phyloP scores from a whole-genome alignment of 306 rosid genomes.

The Acacia melanoxylon region DNA sequence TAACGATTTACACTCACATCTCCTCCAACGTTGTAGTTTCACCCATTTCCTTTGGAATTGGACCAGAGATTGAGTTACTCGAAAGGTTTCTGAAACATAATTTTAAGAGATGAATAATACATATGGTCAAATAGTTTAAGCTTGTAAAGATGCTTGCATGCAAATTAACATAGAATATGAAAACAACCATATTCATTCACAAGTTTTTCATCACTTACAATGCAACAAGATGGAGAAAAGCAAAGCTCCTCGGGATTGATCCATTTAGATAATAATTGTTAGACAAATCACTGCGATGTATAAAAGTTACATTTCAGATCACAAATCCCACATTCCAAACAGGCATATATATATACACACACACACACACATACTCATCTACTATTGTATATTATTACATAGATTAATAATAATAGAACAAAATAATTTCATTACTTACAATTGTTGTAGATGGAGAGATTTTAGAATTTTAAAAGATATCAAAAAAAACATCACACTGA shows the following conservation, averaged over 20 bases:
- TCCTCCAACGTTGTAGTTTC: slow-evolving; percentile 36
- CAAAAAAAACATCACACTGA: no score
- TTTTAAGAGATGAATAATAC: neutral
- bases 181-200: neutral
- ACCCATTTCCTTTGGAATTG: slow-evolving; percentile 51
- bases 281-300: neutral
- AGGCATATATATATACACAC: no score
- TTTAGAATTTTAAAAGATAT: no score
- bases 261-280: neutral
- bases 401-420: no score
- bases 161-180: no score
- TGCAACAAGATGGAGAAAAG: neutral
- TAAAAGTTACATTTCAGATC: no score
- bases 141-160: no score
- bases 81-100: slow-evolving; percentile 34
- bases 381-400: no score
- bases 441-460: rapidly evolving
- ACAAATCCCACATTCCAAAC: neutral
- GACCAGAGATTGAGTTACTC: slow-evolving; percentile 46
- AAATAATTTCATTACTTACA: no score
- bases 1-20: slow-evolving; percentile 40
- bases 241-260: neutral
- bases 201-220: neutral
- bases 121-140: neutral
- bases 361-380: no score